Evolutionary conservation across 2,329 filamentous ascomycete genomes (phyloP).

Genomic region (Leptographium flavum): DNA sequence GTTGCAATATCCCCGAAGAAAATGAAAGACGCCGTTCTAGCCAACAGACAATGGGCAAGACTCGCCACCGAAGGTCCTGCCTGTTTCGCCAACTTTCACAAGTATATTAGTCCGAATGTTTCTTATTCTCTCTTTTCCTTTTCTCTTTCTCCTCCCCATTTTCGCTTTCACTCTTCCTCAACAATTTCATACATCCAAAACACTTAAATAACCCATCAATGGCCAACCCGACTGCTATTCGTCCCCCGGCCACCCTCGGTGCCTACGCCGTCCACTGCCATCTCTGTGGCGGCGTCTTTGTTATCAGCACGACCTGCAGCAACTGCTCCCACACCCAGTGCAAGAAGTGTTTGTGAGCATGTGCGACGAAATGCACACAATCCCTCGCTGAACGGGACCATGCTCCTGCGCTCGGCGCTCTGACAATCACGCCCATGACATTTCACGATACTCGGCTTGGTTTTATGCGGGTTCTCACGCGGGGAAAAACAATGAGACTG

Average conservation of each 20-base stretch:
- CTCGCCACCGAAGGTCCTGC: neutral
- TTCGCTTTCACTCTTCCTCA: neutral
- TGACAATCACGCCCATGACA: neutral
- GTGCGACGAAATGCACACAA: no score
- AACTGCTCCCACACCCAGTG: constrained; percentile 37
- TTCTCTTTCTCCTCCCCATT: neutral
- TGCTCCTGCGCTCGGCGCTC: neutral
- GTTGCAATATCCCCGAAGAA: no score
- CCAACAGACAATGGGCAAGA: no score
- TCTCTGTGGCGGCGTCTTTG: constrained; percentile 39
- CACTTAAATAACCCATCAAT: neutral
- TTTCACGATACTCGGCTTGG: neutral
- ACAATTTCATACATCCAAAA: neutral
- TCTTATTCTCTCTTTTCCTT: neutral
- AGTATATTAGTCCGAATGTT: neutral
- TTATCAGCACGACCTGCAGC: constrained; percentile 40
- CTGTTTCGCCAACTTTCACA: neutral
- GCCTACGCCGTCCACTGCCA: constrained; percentile 36
- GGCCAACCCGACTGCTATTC: neutral
- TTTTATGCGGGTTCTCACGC: no score
- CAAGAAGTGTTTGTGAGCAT: constrained; percentile 26
- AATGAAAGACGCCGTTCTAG: no score
- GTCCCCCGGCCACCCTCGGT: constrained; percentile 11
- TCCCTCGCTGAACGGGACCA: no score
- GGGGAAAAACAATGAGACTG: no score